These are phyloP conservation scores for Trichoderma asperellum DNA, from an alignment of 2,329 filamentous ascomycete species.

Conservation along the genomic window DNA sequence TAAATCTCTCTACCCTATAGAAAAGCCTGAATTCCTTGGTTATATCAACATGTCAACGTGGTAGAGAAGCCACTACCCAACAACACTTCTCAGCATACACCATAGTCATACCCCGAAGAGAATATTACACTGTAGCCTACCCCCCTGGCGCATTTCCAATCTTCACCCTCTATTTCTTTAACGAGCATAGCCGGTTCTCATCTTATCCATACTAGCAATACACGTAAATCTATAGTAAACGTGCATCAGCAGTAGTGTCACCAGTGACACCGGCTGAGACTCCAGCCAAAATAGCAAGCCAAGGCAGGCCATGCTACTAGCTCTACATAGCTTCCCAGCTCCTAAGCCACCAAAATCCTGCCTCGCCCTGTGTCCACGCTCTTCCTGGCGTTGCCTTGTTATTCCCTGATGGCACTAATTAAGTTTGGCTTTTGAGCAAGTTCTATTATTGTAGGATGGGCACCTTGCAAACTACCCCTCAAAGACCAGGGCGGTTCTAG, in stretches of 20 bases:
- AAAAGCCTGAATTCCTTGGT: neutral
- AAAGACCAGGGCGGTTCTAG: neutral
- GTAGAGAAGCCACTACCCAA: neutral
- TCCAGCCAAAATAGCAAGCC: neutral
- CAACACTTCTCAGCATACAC: neutral
- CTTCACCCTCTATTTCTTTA: neutral
- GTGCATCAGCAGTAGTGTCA: neutral
- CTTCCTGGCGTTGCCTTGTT: neutral
- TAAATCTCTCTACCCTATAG: neutral
- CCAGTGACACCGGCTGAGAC: neutral
- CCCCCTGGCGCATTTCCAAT: neutral
- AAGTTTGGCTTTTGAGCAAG: neutral
- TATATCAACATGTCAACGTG: neutral
- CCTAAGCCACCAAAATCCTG: constrained; percentile 22
- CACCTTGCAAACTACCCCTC: neutral
- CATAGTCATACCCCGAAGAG: neutral
- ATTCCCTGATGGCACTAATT: constrained; percentile 5
- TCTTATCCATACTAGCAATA: neutral
- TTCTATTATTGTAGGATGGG: constrained; percentile 2
- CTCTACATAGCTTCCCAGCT: neutral
- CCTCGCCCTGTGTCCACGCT: constrained; percentile 12
- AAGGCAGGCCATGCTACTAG: constrained; percentile 8
- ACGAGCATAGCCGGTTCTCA: neutral
- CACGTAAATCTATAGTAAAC: constrained; percentile 1
- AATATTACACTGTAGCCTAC: neutral